Conservation (phyloP, 805 yeast genomes). For the Starmera dryadoides region DNA sequence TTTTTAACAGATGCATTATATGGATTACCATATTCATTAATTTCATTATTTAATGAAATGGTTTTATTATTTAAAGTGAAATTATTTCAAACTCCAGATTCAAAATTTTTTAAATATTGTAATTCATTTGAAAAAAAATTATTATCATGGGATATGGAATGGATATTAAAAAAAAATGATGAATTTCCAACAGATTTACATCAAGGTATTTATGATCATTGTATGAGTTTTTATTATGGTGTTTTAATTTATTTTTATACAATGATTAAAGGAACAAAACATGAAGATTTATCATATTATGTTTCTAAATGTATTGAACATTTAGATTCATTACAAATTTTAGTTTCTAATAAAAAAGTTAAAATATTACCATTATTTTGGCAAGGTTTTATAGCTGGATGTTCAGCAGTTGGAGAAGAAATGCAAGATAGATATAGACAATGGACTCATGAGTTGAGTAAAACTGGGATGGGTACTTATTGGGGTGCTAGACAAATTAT, state of each 20-base stretch:
- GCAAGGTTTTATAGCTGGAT: constrained; percentile 87
- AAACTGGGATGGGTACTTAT: constrained; percentile 65
- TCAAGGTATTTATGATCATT: constrained; percentile 74
- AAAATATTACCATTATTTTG: constrained; percentile 74
- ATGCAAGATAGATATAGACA: constrained; percentile 60
- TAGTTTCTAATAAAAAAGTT: constrained; percentile 41
- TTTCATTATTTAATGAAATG: constrained; percentile 64
- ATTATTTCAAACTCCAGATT: constrained; percentile 34
- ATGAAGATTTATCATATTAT: constrained; percentile 51
- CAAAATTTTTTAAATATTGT: constrained; percentile 6
- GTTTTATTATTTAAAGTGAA: constrained; percentile 60
- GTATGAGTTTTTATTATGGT: constrained; percentile 70
- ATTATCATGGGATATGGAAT: constrained; percentile 65
- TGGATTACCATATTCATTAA: constrained; percentile 78
- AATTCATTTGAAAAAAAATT: constrained; percentile 41
- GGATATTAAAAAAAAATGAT: constrained; percentile 46
- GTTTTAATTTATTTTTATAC: constrained; percentile 65
- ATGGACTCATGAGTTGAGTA: constrained; percentile 50
- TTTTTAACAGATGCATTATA: constrained; percentile 75
- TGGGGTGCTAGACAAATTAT: constrained; percentile 83
- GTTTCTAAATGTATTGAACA: constrained; percentile 57
- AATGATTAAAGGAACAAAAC: constrained; percentile 47
- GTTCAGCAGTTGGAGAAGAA: constrained; percentile 55
- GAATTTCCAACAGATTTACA: constrained; percentile 30
- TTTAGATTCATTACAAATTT: constrained; percentile 50